A percentile compares a stretch with the other conserved stretches of the same genome.
phyloP scores from a whole-genome alignment of 2,329 filamentous ascomycete genomes.

The Metarhizium robertsii region DNA sequence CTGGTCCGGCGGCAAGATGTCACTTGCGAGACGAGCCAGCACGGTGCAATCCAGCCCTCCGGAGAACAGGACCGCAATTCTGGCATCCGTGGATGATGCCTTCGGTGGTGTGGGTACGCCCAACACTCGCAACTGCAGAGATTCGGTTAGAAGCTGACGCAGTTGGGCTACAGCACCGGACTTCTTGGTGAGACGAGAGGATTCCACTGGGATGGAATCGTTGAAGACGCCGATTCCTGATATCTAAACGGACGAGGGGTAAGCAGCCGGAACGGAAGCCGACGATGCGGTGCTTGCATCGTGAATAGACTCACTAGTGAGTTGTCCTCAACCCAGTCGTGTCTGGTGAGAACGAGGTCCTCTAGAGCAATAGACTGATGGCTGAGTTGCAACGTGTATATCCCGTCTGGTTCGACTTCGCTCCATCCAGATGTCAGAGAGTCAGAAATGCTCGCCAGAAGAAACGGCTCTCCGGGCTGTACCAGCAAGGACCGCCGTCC shows the following conservation, averaged over 20 bases:
- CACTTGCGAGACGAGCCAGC: conserved; percentile 70
- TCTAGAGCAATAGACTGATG: conserved; percentile 1
- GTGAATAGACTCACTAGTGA: conserved; percentile 33
- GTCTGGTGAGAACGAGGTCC: conserved; percentile 11
- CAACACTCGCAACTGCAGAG: conserved; percentile 54
- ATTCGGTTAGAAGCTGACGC: conserved; percentile 44
- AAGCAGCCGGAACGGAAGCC: conserved; percentile 24
- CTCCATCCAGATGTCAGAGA: conserved; percentile 45
- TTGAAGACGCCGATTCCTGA: conserved; percentile 47
- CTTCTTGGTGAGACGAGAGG: conserved; percentile 9
- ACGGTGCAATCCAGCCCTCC: conserved; percentile 90
- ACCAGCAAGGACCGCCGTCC: conserved; percentile 75
- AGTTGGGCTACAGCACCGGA: conserved; percentile 46
- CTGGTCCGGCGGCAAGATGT: conserved; percentile 59
- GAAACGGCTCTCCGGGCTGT: conserved; percentile 38
- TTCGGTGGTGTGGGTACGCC: conserved; percentile 52
- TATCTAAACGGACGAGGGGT: conserved; percentile 31
- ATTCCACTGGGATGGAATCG: conserved; percentile 28
- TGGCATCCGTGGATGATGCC: conserved; percentile 29
- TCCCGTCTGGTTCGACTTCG: conserved; percentile 78
- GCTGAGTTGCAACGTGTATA: conserved; percentile 58
- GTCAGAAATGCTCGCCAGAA: conserved; percentile 64
- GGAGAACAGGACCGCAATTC: conserved; percentile 79
- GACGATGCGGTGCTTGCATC: neutral
- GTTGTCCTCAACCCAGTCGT: conserved; percentile 23